Evolutionary conservation across 1,284 basidiomycete species (phyloP).

Genomic region (Ceratobasidium sp.): DNA sequence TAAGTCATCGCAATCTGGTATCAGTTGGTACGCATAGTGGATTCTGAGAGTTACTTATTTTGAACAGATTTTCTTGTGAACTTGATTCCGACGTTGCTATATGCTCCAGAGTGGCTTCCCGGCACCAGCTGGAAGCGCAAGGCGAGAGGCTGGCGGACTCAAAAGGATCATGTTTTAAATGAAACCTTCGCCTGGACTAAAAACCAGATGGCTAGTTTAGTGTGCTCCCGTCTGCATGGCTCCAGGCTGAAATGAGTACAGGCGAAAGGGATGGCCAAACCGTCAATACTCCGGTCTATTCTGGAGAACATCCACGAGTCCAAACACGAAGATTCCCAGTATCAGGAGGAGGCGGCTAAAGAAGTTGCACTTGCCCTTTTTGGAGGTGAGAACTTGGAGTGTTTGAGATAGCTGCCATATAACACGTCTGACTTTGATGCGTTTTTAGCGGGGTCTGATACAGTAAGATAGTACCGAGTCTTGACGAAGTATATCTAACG

Average conservation of each 20-base stretch:
- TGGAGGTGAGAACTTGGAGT: not conserved
- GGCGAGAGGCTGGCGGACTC: not conserved
- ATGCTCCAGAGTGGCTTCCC: slow-evolving; percentile 20
- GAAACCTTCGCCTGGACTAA: slow-evolving; percentile 8
- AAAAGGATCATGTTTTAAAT: not conserved
- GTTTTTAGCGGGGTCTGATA: slow-evolving; percentile 7
- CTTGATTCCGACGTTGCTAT: not conserved
- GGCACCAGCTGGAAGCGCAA: slow-evolving; percentile 18
- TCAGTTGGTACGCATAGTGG: not conserved
- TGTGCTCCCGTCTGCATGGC: not conserved
- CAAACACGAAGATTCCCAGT: not conserved
- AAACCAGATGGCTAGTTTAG: slow-evolving; percentile 8
- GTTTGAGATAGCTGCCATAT: not conserved
- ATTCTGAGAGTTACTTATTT: not conserved
- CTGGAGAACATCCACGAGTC: not conserved
- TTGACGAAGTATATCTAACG: not conserved
- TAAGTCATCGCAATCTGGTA: not conserved
- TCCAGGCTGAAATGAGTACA: not conserved
- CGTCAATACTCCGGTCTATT: slow-evolving; percentile 12
- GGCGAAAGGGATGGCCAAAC: not conserved
- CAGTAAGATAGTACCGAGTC: not conserved
- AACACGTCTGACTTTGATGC: not conserved
- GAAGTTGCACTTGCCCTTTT: slow-evolving; percentile 8
- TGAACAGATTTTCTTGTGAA: slow-evolving; percentile 30
- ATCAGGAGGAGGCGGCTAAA: not conserved